Evolutionary conservation across 192 early-diverging fungal species (phyloP).

Genomic region (Glomus cerebriforme): DNA sequence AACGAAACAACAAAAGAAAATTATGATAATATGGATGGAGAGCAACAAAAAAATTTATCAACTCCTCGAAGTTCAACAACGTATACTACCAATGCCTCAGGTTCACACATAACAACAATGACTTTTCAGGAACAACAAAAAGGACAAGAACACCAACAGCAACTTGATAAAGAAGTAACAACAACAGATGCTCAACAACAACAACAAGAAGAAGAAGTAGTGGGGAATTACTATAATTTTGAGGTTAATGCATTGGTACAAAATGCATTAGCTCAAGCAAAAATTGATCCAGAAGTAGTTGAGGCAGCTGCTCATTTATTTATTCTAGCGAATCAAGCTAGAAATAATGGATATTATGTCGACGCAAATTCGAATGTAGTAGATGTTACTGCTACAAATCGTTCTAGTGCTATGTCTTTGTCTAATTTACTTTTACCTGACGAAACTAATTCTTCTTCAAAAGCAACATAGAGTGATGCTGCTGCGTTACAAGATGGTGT

Average conservation of each 20-base stretch:
- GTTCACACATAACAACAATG: neutral
- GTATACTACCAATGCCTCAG: neutral
- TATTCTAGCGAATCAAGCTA: constrained; percentile 4
- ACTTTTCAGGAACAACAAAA: neutral
- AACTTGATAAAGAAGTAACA: neutral
- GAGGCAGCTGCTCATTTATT: constrained; percentile 10
- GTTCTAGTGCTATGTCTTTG: constrained; percentile 24
- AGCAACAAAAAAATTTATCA: neutral
- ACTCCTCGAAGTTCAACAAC: neutral
- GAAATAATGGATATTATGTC: constrained; percentile 10
- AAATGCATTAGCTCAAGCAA: constrained; percentile 10
- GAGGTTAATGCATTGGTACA: constrained; percentile 25
- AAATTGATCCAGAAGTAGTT: constrained; percentile 31
- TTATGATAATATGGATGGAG: neutral
- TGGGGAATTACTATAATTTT: neutral
- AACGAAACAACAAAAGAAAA: neutral
- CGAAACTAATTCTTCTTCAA: constrained; percentile 8
- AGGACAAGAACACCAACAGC: neutral
- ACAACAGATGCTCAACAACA: neutral
- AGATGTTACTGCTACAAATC: neutral
- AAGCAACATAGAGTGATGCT: constrained; percentile 5
- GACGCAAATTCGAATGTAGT: constrained; percentile 3
- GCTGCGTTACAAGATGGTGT: neutral
- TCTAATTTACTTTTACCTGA: constrained; percentile 27
- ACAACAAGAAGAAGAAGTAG: neutral